phyloP scores from a whole-genome alignment of 345 rosid genomes.

The Pistacia atlantica region DNA sequence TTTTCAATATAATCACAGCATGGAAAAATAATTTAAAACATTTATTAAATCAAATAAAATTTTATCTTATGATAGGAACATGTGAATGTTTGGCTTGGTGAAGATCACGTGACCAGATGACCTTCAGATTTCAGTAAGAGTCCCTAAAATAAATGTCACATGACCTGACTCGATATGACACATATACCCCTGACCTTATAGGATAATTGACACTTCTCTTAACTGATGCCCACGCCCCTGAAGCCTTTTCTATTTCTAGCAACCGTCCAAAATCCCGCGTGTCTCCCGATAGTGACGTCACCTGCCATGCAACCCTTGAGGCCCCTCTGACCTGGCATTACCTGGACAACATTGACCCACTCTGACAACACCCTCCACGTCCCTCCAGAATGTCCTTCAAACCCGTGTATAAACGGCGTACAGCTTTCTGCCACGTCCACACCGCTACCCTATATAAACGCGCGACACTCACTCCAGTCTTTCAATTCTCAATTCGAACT shows the following conservation, averaged over 20 bases:
- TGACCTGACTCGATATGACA: no score
- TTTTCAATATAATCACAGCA: no score
- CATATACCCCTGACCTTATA: no score
- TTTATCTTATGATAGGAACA: no score
- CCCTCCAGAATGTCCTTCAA: background rate
- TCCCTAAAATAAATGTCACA: no score
- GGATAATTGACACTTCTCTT: no score
- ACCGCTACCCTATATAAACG: conserved; percentile 16
- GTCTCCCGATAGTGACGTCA: background rate
- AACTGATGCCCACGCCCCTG: no score
- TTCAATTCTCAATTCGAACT: background rate
- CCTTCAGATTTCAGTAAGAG: no score
- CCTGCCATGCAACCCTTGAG: background rate
- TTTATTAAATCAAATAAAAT: no score
- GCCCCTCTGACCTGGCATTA: background rate
- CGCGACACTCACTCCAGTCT: background rate
- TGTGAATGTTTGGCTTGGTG: no score
- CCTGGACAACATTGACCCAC: background rate
- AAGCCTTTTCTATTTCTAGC: background rate
- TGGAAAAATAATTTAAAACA: no score
- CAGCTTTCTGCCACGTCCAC: conserved; percentile 17
- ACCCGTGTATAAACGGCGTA: conserved; percentile 36
- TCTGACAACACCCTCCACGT: conserved; percentile 5
- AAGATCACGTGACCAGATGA: no score
- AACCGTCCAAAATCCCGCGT: background rate